Percentiles rank a stretch among this genome's conserved stretches.
phyloP scores from a whole-genome alignment of 2,329 filamentous ascomycete species.

The Fusarium ambrosium region DNA sequence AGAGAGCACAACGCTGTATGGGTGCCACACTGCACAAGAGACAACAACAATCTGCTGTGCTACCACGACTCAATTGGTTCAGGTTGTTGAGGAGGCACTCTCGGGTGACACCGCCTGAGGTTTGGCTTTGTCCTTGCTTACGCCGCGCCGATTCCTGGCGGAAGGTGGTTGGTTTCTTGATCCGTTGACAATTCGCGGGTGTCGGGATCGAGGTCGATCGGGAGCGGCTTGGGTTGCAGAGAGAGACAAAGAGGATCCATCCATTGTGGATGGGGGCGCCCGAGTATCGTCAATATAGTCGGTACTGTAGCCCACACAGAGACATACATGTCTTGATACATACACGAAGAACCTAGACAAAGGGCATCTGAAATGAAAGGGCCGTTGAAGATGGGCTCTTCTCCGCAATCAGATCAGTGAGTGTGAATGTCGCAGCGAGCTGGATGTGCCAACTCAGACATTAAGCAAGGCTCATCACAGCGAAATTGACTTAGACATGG shows the following conservation, averaged over 20 bases:
- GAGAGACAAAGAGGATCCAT: background rate
- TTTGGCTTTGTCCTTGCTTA: conserved; percentile 3
- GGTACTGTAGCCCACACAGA: background rate
- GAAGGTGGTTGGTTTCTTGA: background rate
- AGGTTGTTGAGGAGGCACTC: background rate
- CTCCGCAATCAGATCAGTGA: background rate
- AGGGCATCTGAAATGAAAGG: background rate
- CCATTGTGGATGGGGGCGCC: background rate
- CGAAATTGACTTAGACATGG: conserved; percentile 1
- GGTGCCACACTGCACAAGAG: background rate
- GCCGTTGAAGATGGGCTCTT: background rate
- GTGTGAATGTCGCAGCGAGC: background rate
- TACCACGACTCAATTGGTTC: background rate
- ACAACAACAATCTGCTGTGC: background rate
- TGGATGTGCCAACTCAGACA: background rate
- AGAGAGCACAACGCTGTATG: background rate
- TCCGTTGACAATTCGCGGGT: background rate
- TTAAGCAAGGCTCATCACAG: background rate
- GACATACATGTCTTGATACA: background rate
- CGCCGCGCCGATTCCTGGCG: background rate
- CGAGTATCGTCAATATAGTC: background rate
- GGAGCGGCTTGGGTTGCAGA: background rate
- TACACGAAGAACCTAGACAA: background rate
- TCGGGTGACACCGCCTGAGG: background rate
- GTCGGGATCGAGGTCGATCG: background rate